Base-by-base conservation (phyloP, 192 early-diverging fungal species). In the Coemansia sp. region DNA sequence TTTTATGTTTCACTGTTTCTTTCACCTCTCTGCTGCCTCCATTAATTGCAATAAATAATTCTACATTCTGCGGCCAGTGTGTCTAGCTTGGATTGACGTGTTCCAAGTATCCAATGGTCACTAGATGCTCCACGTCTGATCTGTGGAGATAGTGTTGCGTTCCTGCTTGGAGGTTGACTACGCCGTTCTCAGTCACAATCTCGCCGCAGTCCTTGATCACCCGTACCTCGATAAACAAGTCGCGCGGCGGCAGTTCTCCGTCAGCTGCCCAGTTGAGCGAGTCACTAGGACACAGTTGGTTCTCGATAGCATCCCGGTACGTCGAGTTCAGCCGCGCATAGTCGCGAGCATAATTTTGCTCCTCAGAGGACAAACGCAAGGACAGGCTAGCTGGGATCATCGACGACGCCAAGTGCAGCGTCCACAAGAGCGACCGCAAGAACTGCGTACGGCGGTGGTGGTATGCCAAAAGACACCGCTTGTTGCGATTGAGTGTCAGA, bases 211-310 rank as follows among this genome's bases (percentile, higher is more conserved):
- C 95, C 61, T 86, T 87, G 49, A 94, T 39, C 2, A 98, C 97
- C 2, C 96, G 76, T 30, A 99, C 92, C 64, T 93, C 92, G n/a
- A 96, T 91, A 80, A 92, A 96, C 67, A 96, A 69, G 70, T 99
- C 96, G 68, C 88, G 87, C 7, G 97, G 97, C 37, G 97, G 97
- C 0, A 89, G 72, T 43, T 94, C 83, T 43, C 90, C 87, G 9
- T 89, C 88, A 0, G 89, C 85, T 2, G 86, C 87, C 74, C 98
- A 74, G 74, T 96, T 95, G 0, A 97, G 84, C 43, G 75, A 82
- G 30, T 87, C 87, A 6, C 52, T 65, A 0, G 70, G 76, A 37
- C 71, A 75, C 50, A 78, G 50, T 47, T 78, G 76, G 5, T 66
- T 62, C 35, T 90, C 84, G 2, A 82, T 72, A 0, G 75, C 72